Conservation (phyloP, 2,329 filamentous ascomycete genomes). For the Pezicula rhizophila region DNA sequence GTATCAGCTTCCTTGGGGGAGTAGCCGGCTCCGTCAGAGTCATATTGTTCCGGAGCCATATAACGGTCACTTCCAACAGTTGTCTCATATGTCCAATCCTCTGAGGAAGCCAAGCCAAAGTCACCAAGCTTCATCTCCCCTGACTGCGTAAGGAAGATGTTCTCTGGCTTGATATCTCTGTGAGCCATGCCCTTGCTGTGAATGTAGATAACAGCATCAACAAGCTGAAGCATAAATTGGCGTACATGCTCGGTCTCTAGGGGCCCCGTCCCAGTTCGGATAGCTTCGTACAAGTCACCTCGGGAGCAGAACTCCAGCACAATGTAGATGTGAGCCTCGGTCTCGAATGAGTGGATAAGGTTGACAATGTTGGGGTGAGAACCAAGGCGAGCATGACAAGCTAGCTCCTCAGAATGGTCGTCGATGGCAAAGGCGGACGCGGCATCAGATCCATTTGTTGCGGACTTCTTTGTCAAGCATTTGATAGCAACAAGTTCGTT, state of each 20-base stretch:
- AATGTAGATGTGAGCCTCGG: conserved; percentile 80
- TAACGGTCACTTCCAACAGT: conserved; percentile 97
- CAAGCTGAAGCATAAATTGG: conserved; percentile 91
- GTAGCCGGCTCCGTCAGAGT: conserved; percentile 81
- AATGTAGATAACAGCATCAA: conserved; percentile 84
- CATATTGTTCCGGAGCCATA: conserved; percentile 98
- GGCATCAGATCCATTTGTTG: conserved; percentile 45
- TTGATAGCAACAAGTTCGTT: conserved; percentile 87
- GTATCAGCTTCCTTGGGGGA: conserved; percentile 89
- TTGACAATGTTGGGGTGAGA: conserved; percentile 91
- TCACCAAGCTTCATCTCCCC: conserved; percentile 95
- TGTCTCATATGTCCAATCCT: conserved; percentile 84
- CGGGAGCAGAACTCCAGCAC: conserved; percentile 94
- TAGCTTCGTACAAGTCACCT: conserved; percentile 96
- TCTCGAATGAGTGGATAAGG: conserved; percentile 85
- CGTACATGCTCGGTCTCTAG: conserved; percentile 94
- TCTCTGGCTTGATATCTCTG: conserved; percentile 98
- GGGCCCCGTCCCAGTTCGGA: conserved; percentile 80
- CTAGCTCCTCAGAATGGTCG: conserved; percentile 74
- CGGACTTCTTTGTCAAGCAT: conserved; percentile 79
- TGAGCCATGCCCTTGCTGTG: conserved; percentile 90
- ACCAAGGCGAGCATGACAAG: conserved; percentile 73
- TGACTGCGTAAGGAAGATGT: conserved; percentile 86
- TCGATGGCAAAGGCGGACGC: conserved; percentile 66
- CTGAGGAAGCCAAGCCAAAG: conserved; percentile 86